Percentiles rank a stretch among this genome's conserved stretches.
These are phyloP conservation scores for Suaeda aralocaspica DNA, from an alignment of 148 eudicot species.

Conservation along the genomic window DNA sequence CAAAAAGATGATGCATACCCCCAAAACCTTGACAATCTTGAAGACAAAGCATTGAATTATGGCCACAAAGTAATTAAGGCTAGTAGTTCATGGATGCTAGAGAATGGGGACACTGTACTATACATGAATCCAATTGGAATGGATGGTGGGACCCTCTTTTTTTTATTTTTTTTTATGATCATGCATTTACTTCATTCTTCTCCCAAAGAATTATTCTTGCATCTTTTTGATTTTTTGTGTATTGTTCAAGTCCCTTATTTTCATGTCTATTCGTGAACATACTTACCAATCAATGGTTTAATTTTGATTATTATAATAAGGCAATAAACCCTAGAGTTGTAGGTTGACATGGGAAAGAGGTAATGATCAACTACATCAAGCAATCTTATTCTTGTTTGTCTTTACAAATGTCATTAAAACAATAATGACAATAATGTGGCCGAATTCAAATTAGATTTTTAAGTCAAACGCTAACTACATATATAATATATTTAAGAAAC, in stretches of 20 bases:
- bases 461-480: too few species aligned
- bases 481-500: too few species aligned
- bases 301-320: not conserved
- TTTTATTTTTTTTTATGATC: not conserved
- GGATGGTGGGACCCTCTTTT: not conserved
- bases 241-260: not conserved
- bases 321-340: too few species aligned
- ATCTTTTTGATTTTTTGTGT: not conserved
- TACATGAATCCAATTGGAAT: not conserved
- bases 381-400: too few species aligned
- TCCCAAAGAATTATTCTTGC: not conserved
- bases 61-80: conserved; percentile 4
- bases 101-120: not conserved
- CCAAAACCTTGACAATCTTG: conserved; percentile 17
- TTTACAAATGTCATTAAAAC: too few species aligned
- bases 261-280: not conserved
- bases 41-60: conserved; percentile 21
- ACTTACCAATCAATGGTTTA: too few species aligned
- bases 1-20: not conserved
- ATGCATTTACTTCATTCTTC: conserved; percentile 5
- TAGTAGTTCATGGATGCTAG: not conserved
- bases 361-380: too few species aligned
- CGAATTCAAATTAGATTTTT: too few species aligned
- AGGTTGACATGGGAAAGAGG: too few species aligned
- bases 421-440: too few species aligned